phyloP scores from a whole-genome alignment of 805 yeast genomes.

The Candida namnaoensis region DNA sequence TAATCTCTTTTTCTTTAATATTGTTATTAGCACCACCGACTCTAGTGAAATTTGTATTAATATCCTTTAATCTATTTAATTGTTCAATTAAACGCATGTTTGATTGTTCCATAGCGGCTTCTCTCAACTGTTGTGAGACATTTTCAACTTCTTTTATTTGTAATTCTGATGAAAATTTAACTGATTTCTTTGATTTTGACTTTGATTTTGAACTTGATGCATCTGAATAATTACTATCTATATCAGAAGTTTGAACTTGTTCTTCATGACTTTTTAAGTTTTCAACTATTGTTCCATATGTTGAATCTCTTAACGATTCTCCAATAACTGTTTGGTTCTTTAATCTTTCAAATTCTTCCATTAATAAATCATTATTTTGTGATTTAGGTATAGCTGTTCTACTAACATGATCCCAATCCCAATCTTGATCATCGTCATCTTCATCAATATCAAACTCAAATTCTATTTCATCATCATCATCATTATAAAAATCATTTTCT shows the following conservation, averaged over 20 bases:
- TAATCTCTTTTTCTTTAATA: no score
- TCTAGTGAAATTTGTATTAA: not conserved
- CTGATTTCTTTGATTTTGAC: conserved; percentile 31
- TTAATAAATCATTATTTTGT: conserved; percentile 9
- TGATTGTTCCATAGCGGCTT: conserved; percentile 9
- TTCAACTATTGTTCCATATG: no score
- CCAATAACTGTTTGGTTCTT: conserved; percentile 12
- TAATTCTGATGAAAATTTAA: conserved; percentile 41
- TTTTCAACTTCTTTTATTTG: conserved; percentile 56
- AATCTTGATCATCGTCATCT: conserved; percentile 14
- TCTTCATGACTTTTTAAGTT: no score
- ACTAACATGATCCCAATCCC: conserved; percentile 8
- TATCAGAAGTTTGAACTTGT: not conserved
- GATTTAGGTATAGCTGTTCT: conserved; percentile 11
- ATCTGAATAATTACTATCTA: not conserved
- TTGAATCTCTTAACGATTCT: not conserved
- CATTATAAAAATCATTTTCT: conserved; percentile 17
- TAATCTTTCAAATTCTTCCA: conserved; percentile 11
- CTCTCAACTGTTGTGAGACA: conserved; percentile 37
- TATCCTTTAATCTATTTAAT: conserved; percentile 3
- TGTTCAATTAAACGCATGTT: not conserved
- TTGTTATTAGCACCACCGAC: no score
- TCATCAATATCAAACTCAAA: conserved; percentile 30
- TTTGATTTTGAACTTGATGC: not conserved
- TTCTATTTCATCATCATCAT: conserved; percentile 28